A percentile compares a stretch with the other conserved stretches of the same genome.
Evolutionary conservation across 2,329 filamentous ascomycete genomes (phyloP).

Genomic region (Sporothrix pseudoabietina): DNA sequence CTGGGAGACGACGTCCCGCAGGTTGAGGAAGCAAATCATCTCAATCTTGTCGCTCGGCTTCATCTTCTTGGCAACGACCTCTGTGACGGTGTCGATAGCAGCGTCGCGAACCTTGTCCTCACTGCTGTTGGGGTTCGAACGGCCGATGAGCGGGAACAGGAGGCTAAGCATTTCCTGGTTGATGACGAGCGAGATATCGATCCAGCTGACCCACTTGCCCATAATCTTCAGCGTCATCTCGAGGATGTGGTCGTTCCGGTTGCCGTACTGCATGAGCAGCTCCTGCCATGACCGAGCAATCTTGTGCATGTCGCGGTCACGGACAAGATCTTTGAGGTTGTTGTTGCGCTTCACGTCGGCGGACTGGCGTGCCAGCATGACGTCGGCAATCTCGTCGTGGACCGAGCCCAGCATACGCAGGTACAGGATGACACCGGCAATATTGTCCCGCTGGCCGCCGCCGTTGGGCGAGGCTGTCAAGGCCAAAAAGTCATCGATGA

Average conservation of each 20-base stretch:
- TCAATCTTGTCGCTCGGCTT: conserved; percentile 88
- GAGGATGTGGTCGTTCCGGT: conserved; percentile 69
- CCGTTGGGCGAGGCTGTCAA: conserved; percentile 65
- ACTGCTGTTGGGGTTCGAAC: conserved; percentile 61
- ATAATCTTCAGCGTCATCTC: conserved; percentile 91
- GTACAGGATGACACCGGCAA: conserved; percentile 78
- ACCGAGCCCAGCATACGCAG: conserved; percentile 85
- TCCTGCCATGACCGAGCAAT: conserved; percentile 91
- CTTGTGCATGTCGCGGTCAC: conserved; percentile 83
- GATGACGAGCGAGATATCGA: conserved; percentile 91
- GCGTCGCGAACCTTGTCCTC: conserved; percentile 84
- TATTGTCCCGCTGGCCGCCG: conserved; percentile 66
- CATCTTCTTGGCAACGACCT: conserved; percentile 99
- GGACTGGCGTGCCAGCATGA: conserved; percentile 75
- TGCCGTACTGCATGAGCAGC: conserved; percentile 76
- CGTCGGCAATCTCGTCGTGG: conserved; percentile 96
- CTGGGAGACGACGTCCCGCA: conserved; percentile 81
- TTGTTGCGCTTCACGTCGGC: conserved; percentile 83
- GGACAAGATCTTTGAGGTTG: conserved; percentile 86
- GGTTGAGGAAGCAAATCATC: conserved; percentile 86
- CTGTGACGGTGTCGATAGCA: conserved; percentile 91
- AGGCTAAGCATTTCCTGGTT: conserved; percentile 84
- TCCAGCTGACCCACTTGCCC: conserved; percentile 98
- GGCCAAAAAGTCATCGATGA: conserved; percentile 85
- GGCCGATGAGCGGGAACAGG: conserved; percentile 85